phyloP scores from a whole-genome alignment of 768 basidiomycete genomes.

The Kwoniella bestiolae region DNA sequence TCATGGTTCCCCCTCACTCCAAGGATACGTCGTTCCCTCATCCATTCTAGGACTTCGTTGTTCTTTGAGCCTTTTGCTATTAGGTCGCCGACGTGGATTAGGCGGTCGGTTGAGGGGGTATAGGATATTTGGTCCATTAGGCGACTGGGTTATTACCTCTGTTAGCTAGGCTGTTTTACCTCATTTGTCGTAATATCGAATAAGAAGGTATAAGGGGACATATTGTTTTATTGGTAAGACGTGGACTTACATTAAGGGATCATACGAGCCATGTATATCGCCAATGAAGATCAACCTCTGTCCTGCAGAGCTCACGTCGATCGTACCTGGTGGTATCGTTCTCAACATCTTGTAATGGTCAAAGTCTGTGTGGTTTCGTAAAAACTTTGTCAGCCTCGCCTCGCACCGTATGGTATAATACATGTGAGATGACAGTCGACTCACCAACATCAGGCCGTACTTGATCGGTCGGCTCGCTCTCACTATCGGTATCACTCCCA shows the following conservation, averaged over 20 bases:
- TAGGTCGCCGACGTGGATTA: constrained; percentile 85
- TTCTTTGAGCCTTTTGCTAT: constrained; percentile 69
- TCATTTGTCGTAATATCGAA: constrained; percentile 5
- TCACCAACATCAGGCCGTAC: constrained; percentile 4
- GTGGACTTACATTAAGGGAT: constrained; percentile 71
- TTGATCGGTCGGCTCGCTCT: constrained; percentile 5
- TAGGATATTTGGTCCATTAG: constrained; percentile 70
- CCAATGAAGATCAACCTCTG: constrained; percentile 75
- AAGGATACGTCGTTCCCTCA: constrained; percentile 67
- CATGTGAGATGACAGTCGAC: neutral
- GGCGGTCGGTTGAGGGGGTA: constrained; percentile 65
- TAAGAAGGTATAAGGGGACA: neutral
- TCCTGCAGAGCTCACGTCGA: constrained; percentile 41
- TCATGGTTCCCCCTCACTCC: constrained; percentile 96
- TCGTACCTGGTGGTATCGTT: constrained; percentile 41
- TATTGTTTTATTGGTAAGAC: too few species aligned
- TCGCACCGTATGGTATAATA: neutral
- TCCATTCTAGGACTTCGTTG: constrained; percentile 67
- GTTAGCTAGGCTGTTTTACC: too few species aligned
- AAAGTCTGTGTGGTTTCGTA: constrained; percentile 56
- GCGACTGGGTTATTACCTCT: constrained; percentile 59
- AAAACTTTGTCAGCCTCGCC: too few species aligned
- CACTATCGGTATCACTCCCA: constrained; percentile 13
- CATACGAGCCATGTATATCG: constrained; percentile 83
- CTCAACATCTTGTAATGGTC: constrained; percentile 52